These are phyloP conservation scores for Cryoendolithus antarcticus DNA, from an alignment of 2,329 filamentous ascomycete species.

Conservation along the genomic window DNA sequence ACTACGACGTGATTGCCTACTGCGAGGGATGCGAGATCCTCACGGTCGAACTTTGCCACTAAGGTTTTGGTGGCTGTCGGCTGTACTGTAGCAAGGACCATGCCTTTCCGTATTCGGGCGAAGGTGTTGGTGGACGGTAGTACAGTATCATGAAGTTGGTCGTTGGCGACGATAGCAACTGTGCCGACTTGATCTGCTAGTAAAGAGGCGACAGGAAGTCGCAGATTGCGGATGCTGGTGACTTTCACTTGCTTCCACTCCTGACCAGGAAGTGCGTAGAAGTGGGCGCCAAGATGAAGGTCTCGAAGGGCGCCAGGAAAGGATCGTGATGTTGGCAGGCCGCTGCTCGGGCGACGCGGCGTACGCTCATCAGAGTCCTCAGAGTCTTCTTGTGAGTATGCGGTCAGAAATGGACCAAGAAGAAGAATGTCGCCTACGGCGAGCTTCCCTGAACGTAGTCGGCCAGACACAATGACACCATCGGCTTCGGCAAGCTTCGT, in stretches of 20 bases:
- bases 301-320: slow-evolving; percentile 34
- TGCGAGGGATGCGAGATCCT: slow-evolving; percentile 50
- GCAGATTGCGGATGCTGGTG: slow-evolving; percentile 76
- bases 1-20: slow-evolving; percentile 63
- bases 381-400: slow-evolving; percentile 21
- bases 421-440: slow-evolving; percentile 66
- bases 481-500: slow-evolving; percentile 37
- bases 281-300: slow-evolving; percentile 12
- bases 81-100: slow-evolving; percentile 57
- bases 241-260: slow-evolving; percentile 75
- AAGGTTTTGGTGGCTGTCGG: slow-evolving; percentile 39
- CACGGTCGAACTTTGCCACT: slow-evolving; percentile 56
- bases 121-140: slow-evolving; percentile 15
- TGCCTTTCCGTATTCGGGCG: slow-evolving; percentile 55
- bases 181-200: slow-evolving; percentile 79
- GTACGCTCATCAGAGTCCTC: slow-evolving; percentile 24
- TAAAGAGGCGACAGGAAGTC: slow-evolving; percentile 66
- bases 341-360: slow-evolving; percentile 12
- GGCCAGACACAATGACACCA: slow-evolving; percentile 61
- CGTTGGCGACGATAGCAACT: slow-evolving; percentile 56
- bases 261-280: slow-evolving; percentile 25
- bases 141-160: slow-evolving; percentile 12
- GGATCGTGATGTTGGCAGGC: slow-evolving; percentile 31
- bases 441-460: slow-evolving; percentile 66
- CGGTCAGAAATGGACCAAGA: slow-evolving; percentile 54